These are phyloP conservation scores for Falciphora oryzae DNA, from an alignment of 2,329 filamentous ascomycete species.

Conservation along the genomic window DNA sequence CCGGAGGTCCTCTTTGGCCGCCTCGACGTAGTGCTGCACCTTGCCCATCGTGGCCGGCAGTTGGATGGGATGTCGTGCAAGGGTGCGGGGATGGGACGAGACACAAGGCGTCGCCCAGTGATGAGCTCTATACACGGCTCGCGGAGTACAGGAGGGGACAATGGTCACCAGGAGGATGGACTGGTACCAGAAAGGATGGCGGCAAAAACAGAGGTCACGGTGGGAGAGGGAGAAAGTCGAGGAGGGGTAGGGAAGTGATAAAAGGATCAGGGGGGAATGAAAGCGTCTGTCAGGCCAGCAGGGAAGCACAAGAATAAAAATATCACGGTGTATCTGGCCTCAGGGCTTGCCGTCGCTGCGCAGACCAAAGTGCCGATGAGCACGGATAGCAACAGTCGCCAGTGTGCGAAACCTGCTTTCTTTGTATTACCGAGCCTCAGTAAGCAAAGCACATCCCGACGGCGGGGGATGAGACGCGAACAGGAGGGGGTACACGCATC, in stretches of 20 bases:
- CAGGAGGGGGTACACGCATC: neutral
- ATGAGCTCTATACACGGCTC: too few relatives aligned
- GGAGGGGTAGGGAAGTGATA: neutral
- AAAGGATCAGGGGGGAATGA: too few relatives aligned
- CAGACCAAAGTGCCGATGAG: neutral
- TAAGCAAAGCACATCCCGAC: neutral
- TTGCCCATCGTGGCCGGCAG: neutral
- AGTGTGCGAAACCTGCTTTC: neutral
- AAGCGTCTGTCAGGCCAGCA: neutral
- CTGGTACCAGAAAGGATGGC: too few relatives aligned
- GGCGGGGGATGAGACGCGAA: neutral
- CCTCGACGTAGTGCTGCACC: neutral
- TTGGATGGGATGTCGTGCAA: too few relatives aligned
- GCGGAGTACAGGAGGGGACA: too few relatives aligned
- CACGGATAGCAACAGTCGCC: neutral
- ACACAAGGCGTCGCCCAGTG: too few relatives aligned
- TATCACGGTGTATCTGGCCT: neutral
- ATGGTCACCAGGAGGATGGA: too few relatives aligned
- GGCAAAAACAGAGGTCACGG: too few relatives aligned
- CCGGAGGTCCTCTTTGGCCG: constrained; percentile 25
- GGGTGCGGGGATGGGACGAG: too few relatives aligned
- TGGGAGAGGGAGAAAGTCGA: too few relatives aligned
- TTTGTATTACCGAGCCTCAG: neutral
- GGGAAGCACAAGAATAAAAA: neutral
- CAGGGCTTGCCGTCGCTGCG: neutral